Conservation (phyloP, 148 eudicot species). For the Mesembryanthemum crystallinum region DNA sequence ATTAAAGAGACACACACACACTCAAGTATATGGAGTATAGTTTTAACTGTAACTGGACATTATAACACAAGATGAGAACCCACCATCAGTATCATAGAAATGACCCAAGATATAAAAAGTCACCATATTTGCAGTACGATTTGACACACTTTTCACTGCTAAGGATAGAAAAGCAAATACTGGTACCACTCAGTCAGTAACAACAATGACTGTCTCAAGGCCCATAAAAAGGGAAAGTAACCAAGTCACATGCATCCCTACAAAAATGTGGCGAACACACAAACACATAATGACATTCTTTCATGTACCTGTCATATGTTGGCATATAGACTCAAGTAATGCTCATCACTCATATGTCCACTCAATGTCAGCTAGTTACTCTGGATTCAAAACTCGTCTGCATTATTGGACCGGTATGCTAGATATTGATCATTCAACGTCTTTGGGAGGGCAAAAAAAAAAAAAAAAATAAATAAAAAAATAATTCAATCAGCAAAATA, state of each 20-base stretch:
- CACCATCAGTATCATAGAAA: neutral
- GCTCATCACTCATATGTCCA: neutral
- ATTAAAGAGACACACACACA: neutral
- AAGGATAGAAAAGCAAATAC: conserved; percentile 10
- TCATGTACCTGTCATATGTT: neutral
- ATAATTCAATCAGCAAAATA: too few relatives aligned
- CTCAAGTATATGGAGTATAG: neutral
- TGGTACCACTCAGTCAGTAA: neutral
- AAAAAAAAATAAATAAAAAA: too few relatives aligned
- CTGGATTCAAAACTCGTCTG: neutral
- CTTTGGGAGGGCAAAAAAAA: too few relatives aligned
- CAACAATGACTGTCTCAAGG: conserved; percentile 11
- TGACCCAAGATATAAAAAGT: neutral
- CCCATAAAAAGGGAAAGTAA: conserved; percentile 10
- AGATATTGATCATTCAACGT: too few relatives aligned
- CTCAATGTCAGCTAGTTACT: neutral
- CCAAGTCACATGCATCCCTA: conserved; percentile 18
- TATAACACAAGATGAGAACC: neutral
- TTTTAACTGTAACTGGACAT: neutral
- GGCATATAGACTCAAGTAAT: neutral
- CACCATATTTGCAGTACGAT: neutral
- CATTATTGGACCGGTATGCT: neutral
- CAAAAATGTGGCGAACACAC: conserved; percentile 21
- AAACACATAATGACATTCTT: conserved; percentile 9
- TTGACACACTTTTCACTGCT: neutral